Base-by-base conservation (phyloP, 2,329 filamentous ascomycete genomes). In the Xylaria sp. region DNA sequence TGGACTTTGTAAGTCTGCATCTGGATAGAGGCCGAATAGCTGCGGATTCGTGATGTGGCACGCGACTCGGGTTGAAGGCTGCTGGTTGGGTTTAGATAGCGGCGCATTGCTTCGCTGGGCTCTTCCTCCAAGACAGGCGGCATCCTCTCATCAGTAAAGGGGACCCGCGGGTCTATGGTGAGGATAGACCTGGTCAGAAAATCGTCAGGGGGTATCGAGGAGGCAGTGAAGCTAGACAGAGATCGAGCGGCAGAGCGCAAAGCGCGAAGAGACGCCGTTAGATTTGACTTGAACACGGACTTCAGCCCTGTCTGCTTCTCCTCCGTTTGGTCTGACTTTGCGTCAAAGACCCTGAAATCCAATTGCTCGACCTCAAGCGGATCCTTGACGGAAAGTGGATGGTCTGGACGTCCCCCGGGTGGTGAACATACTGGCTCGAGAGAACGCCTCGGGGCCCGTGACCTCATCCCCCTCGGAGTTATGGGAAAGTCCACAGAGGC, bases 1-100 rank as follows among this genome's bases (percentile, higher is more conserved):
- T 79, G 79, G 29, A 84, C 78, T 65, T 84, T 85, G 75, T 89
- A 89, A 0, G 86, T 89, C 65, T 87, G 84, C 85, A 89, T 87
- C 67, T 88, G 85, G 54, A 89, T 88, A 1, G 86, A 88, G 21
- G 86, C 84, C 13, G 84, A 86, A 64, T 82, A 88, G 48, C 74
- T 73, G 55, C 75, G 71, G 50, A 73, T 53, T 24, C 66, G 56
- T 18, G 69, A 52, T 2, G 62, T 56, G 16, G 61, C 64, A 44
- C 65, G 75, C 21, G 68, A 73, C 51, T 81, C 77, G 37, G 78
- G 72, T 17, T 76, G 78, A 6, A 74, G 71, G 44, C 72, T 77
- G 17, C 78, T 84, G 1, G 83, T 84, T 7, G 86, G 86, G 66
- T 89, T 89, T 18, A 89, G 76, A 63, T 89, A 89, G 43, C 86